Base-by-base conservation (phyloP, 2,329 filamentous ascomycete genomes). In the Xylaria sp. region DNA sequence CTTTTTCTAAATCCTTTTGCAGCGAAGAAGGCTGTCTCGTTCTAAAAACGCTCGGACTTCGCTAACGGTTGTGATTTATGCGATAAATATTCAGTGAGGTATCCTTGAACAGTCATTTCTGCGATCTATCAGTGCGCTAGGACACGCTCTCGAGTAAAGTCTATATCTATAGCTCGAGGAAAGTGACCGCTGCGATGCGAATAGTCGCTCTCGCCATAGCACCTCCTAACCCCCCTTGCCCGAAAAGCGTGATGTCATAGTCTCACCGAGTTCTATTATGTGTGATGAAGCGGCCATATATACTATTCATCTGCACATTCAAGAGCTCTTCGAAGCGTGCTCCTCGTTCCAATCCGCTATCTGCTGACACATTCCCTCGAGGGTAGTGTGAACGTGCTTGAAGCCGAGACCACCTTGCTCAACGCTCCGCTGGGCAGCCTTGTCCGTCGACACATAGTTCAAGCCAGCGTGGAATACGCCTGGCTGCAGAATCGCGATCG, bases 361-460 rank as follows among this genome's bases (percentile, higher is more conserved):
- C 72, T 82, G 78, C 73, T 80, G 78, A 61, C 80, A 81, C 28
- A 84, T 73, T 0, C 82, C 83, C 71, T 85, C 81, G 25, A 85
- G 67, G 4, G 80, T 81, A 12, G 75, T 81, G 55, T 77, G 81
- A 8, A 77, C 76, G 2, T 76, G 78, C 57, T 63, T 65, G 59
- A 85, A 85, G 12, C 82, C 84, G 34, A 86, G 69, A 0, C 83
- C 83, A 0, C 83, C 83, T 9, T 83, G 78, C 39, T 77, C 78
- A 1, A 81, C 77, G 5, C 74, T 71, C 70, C 72, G 80, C 70
- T 78, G 76, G 6, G 83, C 83, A 55, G 76, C 73, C 12, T 72
- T 72, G 65, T 84, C 82, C 46, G 81, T 80, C 4, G 81, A 76
- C 5, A 84, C 69, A 41, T 78, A 74, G 61, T 83, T 80, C 28